Conservation (phyloP, 495 filamentous ascomycete genomes). For the Podospora appendiculata region DNA sequence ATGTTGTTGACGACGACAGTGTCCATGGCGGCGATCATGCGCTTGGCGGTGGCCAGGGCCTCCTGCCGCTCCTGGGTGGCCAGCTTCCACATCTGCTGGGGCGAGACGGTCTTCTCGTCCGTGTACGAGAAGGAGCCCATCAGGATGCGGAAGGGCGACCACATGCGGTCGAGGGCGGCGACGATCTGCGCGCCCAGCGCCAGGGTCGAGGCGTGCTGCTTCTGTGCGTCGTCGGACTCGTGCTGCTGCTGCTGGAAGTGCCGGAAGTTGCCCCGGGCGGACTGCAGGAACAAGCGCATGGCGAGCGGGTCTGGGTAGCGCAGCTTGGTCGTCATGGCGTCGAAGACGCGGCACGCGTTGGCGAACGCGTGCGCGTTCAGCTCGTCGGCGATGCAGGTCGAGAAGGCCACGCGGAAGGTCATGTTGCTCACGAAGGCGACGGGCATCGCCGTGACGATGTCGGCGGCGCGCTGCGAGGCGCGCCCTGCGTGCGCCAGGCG, state of each 20-base stretch:
- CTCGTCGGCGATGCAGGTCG: conserved; percentile 59
- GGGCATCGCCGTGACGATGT: conserved; percentile 46
- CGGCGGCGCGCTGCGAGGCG: conserved; percentile 46
- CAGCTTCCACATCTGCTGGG: conserved; percentile 4
- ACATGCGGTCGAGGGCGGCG: conserved; percentile 30
- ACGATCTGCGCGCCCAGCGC: conserved; percentile 26
- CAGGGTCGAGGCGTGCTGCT: conserved; percentile 3
- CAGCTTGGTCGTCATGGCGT: conserved; percentile 42
- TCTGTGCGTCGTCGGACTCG: background rate
- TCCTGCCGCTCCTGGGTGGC: conserved; percentile 19
- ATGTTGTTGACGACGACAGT: conserved; percentile 17
- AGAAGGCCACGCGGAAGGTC: conserved; percentile 65
- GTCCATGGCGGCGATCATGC: conserved; percentile 33
- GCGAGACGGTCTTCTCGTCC: conserved; percentile 5
- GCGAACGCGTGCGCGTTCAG: conserved; percentile 55
- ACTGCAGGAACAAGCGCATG: conserved; percentile 32
- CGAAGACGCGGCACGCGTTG: conserved; percentile 49
- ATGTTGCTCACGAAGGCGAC: conserved; percentile 30
- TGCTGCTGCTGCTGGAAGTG: conserved; percentile 7
- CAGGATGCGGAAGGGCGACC: conserved; percentile 25
- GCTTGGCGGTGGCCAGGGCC: conserved; percentile 29
- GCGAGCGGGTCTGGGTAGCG: conserved; percentile 34
- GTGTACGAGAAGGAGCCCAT: conserved; percentile 16
- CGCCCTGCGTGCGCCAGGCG: conserved; percentile 57
- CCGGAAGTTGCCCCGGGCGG: conserved; percentile 24